Percentiles rank a stretch among this genome's conserved stretches.
These are phyloP conservation scores for Botrytis aclada DNA, from an alignment of 2,329 filamentous ascomycete genomes.

Conservation along the genomic window DNA sequence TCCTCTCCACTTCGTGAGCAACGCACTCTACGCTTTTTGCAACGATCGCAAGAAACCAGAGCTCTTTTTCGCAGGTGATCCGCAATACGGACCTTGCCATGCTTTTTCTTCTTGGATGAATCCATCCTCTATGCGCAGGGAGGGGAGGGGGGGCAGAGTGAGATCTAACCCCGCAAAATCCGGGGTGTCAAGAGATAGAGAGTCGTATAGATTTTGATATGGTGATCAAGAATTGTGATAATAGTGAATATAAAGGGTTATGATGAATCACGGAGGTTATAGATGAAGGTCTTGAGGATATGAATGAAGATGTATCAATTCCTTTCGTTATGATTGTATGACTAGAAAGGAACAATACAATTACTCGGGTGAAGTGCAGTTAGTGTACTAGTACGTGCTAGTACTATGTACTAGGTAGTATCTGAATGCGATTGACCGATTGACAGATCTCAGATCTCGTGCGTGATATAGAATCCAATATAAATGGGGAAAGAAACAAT, in stretches of 20 bases:
- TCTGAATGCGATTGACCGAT: not conserved
- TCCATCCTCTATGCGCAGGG: slow-evolving; percentile 20
- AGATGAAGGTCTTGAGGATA: not conserved
- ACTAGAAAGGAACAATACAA: not conserved
- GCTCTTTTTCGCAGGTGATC: slow-evolving; percentile 39
- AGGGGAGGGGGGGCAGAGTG: not conserved
- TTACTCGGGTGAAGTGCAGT: not conserved
- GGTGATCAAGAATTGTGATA: not conserved
- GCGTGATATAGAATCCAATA: not conserved
- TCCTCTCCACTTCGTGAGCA: slow-evolving; percentile 37
- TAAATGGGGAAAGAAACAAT: not conserved
- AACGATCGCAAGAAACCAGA: slow-evolving; percentile 40
- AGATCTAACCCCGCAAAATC: not conserved
- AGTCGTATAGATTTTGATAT: not conserved
- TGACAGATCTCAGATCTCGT: not conserved
- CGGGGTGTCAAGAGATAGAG: not conserved
- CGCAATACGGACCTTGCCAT: slow-evolving; percentile 39
- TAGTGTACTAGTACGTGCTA: not conserved
- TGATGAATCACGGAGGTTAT: not conserved
- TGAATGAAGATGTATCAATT: not conserved
- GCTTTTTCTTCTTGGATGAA: slow-evolving; percentile 26
- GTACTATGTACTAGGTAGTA: not conserved
- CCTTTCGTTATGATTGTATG: not conserved
- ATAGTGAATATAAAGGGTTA: not conserved
- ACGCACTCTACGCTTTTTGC: slow-evolving; percentile 40